Base-by-base conservation (phyloP, 2,329 filamentous ascomycete genomes). In the Pseudopithomyces maydicus region DNA sequence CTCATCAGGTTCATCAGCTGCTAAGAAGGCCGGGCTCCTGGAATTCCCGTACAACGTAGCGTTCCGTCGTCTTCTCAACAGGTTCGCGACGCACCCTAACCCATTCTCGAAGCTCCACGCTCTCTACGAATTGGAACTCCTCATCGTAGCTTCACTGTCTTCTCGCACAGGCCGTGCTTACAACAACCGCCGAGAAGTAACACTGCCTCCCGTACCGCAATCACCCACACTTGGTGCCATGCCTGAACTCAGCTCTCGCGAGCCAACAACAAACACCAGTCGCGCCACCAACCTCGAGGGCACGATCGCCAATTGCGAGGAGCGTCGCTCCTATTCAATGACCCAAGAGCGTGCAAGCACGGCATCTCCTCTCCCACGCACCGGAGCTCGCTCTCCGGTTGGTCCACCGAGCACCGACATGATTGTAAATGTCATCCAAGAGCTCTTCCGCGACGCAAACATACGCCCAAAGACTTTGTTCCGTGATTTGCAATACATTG, bases 1-100 rank as follows among this genome's bases (percentile, higher is more conserved):
- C 26, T 74, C 77, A 7, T 71, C 76, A 35, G 74, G 73, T n/a
- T 74, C 76, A 32, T 65, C 76, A 15, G 73, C 74, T 29, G 71
- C 75, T 1, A 80, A 79, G 70, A 79, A 78, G 59, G 73, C 77
- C 17, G 77, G 77, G 10, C 62, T 80, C 29, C 65, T 79, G 17
- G 87, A 90, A 38, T 96, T 96, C 66, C 90, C 91, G 0, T 97
- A 94, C 71, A 86, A 86, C 50, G 86, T 87, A 63, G 90, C 92
- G 0, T 97, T 96, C 70, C 84, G 87, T 63, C 87, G 89, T 12
- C 81, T 98, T 1, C 81, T 98, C 32, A 88, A 87, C 61, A 92
- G 92, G 79, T 96, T 99, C 65, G 92, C 91, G 41, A 90, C 93
- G 3, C 91, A 96, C 63, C 90, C 91, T 0, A 96, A 95, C 70